A percentile compares a stretch with the other conserved stretches of the same genome.
Evolutionary conservation across 345 rosid species (phyloP).

Genomic region (Gynandropsis gynandra): DNA sequence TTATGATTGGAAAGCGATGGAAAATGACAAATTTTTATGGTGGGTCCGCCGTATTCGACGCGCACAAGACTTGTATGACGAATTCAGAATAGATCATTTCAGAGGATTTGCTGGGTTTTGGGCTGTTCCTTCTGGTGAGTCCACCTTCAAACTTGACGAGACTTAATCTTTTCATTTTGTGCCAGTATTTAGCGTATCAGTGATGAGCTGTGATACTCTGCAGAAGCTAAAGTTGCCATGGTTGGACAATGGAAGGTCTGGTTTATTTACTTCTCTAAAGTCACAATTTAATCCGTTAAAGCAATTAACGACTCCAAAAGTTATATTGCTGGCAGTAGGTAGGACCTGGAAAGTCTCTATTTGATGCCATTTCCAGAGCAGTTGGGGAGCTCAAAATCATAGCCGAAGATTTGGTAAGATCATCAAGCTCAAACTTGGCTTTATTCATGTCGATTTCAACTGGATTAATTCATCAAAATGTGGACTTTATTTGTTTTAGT

Average conservation of each 20-base stretch:
- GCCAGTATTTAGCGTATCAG: background rate
- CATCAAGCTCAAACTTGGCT: conserved; percentile 10
- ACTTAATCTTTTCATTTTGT: conserved; percentile 5
- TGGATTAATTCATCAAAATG: background rate
- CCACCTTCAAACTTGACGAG: conserved; percentile 15
- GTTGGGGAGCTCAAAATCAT: conserved; percentile 71
- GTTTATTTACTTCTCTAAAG: conserved; percentile 8
- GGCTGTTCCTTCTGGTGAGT: conserved; percentile 89
- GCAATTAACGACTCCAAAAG: conserved; percentile 20
- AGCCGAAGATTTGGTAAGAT: conserved; percentile 92
- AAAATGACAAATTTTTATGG: conserved; percentile 78
- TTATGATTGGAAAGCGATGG: conserved; percentile 93
- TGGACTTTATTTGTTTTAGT: background rate
- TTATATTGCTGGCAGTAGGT: conserved; percentile 57
- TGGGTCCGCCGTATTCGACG: conserved; percentile 71
- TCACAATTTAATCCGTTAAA: conserved; percentile 18
- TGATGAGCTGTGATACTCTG: conserved; percentile 19
- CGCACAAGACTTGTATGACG: conserved; percentile 71
- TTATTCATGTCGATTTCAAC: conserved; percentile 1
- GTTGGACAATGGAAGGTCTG: conserved; percentile 87
- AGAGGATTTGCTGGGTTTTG: conserved; percentile 97
- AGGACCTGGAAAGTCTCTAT: conserved; percentile 86
- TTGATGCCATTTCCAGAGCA: conserved; percentile 62
- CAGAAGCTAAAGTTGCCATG: conserved; percentile 83
- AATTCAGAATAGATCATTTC: conserved; percentile 93